These are phyloP conservation scores for Fraxinus xanthoxyloides DNA, from an alignment of 305 asterid genomes.

Conservation along the genomic window DNA sequence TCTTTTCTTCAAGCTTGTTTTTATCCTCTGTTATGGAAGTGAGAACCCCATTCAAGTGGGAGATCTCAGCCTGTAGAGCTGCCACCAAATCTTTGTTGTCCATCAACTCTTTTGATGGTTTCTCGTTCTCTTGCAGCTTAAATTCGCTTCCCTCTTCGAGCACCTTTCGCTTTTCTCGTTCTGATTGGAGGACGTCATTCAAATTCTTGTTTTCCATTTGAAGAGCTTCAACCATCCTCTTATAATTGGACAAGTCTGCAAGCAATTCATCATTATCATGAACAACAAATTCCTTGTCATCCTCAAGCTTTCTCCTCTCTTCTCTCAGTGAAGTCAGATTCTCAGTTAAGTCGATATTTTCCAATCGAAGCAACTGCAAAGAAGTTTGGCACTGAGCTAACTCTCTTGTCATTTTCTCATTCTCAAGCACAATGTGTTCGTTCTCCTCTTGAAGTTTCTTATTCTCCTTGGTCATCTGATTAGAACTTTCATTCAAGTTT, in stretches of 20 bases:
- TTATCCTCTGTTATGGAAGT: conserved; percentile 45
- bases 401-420: conserved; percentile 49
- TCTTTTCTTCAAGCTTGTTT: conserved; percentile 58
- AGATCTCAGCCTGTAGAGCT: conserved; percentile 57
- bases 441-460: conserved; percentile 49
- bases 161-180: conserved; percentile 49
- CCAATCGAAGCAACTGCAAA: conserved; percentile 45
- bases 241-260: conserved; percentile 46
- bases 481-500: conserved; percentile 40
- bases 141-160: conserved; percentile 50
- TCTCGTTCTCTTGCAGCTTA: conserved; percentile 41
- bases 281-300: conserved; percentile 48
- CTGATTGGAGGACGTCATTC: conserved; percentile 36
- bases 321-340: conserved; percentile 40
- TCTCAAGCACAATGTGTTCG: conserved; percentile 44
- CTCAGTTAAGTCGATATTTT: conserved; percentile 33
- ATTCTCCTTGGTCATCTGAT: conserved; percentile 54
- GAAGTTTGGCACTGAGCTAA: conserved; percentile 48
- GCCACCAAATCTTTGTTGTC: conserved; percentile 43
- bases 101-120: conserved; percentile 46
- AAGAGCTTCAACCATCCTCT: conserved; percentile 49
- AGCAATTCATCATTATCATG: conserved; percentile 51
- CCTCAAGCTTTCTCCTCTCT: conserved; percentile 48
- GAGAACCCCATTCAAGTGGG: conserved; percentile 38
- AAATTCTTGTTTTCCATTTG: conserved; percentile 45